Base-by-base conservation (phyloP, 1,284 basidiomycete genomes). In the Leccinum variabile region DNA sequence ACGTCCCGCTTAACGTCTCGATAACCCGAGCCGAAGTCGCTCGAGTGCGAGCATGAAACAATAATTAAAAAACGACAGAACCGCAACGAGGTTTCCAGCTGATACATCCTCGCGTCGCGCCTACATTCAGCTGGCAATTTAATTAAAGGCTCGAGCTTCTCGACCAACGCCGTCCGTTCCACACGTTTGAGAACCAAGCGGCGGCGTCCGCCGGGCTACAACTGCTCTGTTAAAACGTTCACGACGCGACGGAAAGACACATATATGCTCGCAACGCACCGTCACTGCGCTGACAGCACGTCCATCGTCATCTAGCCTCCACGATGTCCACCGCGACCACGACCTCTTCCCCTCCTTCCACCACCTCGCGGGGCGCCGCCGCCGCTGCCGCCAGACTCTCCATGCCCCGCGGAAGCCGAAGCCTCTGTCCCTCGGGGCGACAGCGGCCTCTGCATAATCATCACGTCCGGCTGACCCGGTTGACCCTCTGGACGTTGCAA, bases 401-500 rank as follows among this genome's bases (percentile, higher is more conserved):
- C 61, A 18, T 54, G 54, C n/a, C 44, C 50, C 2, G 37, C 60
- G 3, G 49, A 5, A 4, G 33, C 57, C 3, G 49, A 4, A 8
- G 30, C 58, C 41, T 65, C 71, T 2, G 30, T 54, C 35, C 50
- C 60, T 14, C 52, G 63, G 5, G 57, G 65, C 3, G 69, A 64
- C 35, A 50, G 62, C 11, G 68, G 63, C 41, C 66, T 69, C 14
- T 67, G 70, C 44, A 63, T 14, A 0, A 56, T 57, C 39, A 52
- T 33, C 52, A 60, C 60, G 1, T 67, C 69, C 6, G 57, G 11
- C n/a, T 30, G 44, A 5, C 65, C 57, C 5, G 57, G 8, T 16
- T 28, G 39, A 5, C 65, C 57, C 14, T 76, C 76, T 50, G 71
- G 62, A 63, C 79, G 68, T 59, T 78, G 75, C 72, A 80, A 57